These are phyloP conservation scores for Misopates orontium DNA, from an alignment of 257 asterid genomes.

Conservation along the genomic window DNA sequence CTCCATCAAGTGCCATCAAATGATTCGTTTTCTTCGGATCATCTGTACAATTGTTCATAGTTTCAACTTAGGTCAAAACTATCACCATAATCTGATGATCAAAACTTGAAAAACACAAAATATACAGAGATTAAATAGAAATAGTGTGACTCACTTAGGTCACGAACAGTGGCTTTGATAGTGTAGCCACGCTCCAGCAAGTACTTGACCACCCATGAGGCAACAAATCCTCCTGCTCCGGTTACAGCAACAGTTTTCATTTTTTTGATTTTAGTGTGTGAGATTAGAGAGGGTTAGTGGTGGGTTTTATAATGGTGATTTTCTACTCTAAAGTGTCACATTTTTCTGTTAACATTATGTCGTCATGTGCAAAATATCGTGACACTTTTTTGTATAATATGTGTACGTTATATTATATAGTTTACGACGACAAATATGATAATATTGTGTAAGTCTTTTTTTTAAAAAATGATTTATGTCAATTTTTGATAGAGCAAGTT, in stretches of 20 bases:
- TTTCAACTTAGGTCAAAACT: not conserved
- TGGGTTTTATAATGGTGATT: too few species aligned
- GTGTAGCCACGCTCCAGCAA: slow-evolving; percentile 53
- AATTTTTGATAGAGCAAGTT: too few species aligned
- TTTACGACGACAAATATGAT: too few species aligned
- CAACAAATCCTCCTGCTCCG: slow-evolving; percentile 51
- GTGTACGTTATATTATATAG: too few species aligned
- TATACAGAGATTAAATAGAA: not conserved
- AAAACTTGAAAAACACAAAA: not conserved
- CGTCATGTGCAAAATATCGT: too few species aligned
- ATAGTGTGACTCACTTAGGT: slow-evolving; percentile 6
- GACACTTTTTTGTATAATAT: too few species aligned
- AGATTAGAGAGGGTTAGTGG: too few species aligned
- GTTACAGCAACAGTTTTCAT: slow-evolving; percentile 47
- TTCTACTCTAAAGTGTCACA: too few species aligned
- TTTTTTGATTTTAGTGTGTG: too few species aligned
- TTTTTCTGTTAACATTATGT: too few species aligned
- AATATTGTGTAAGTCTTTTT: too few species aligned
- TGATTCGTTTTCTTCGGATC: slow-evolving; percentile 51
- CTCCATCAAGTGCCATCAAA: slow-evolving; percentile 60
- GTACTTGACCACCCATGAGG: slow-evolving; percentile 52
- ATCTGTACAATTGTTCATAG: slow-evolving; percentile 33
- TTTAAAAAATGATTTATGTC: too few species aligned
- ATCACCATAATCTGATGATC: not conserved
- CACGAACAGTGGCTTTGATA: slow-evolving; percentile 51